phyloP scores from a whole-genome alignment of 1,284 basidiomycete species.

The Irpex sp. region DNA sequence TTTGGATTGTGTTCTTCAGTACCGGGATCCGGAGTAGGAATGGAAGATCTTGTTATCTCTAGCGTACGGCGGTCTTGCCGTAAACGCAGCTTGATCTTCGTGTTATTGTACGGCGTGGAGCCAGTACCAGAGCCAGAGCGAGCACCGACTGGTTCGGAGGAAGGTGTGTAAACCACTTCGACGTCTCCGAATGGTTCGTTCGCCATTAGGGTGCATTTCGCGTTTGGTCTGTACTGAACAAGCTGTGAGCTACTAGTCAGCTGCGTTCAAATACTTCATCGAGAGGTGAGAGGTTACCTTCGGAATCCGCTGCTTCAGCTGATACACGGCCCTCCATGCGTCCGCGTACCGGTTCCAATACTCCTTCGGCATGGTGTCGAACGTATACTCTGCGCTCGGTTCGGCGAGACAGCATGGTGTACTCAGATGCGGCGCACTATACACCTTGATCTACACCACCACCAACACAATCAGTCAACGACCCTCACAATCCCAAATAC shows the following conservation, averaged over 20 bases:
- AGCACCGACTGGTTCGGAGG: too few relatives aligned
- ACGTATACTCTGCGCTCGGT: constrained; percentile 31
- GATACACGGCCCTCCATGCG: constrained; percentile 38
- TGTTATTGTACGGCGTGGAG: background rate
- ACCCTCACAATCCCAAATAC: background rate
- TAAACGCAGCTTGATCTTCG: constrained; percentile 33
- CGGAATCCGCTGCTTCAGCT: constrained; percentile 49
- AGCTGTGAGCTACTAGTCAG: too few relatives aligned
- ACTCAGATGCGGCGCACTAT: constrained; percentile 45
- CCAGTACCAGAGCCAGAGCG: too few relatives aligned
- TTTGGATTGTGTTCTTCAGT: background rate
- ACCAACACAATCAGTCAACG: background rate
- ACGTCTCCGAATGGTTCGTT: constrained; percentile 50
- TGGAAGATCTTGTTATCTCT: constrained; percentile 38
- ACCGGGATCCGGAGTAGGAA: constrained; percentile 7
- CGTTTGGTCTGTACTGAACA: constrained; percentile 35
- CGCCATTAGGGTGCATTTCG: constrained; percentile 51
- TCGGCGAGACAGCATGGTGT: constrained; percentile 45
- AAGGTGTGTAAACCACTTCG: constrained; percentile 30
- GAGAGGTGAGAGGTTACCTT: too few relatives aligned
- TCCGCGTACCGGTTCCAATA: constrained; percentile 47
- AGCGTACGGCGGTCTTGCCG: constrained; percentile 35
- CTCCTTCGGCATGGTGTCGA: constrained; percentile 33
- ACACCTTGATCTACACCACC: constrained; percentile 37
- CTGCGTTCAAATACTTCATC: too few relatives aligned